Percentiles rank a stretch among this genome's conserved stretches.
Evolutionary conservation across 495 filamentous ascomycete genomes (phyloP).

Genomic region (Platismatia glauca): DNA sequence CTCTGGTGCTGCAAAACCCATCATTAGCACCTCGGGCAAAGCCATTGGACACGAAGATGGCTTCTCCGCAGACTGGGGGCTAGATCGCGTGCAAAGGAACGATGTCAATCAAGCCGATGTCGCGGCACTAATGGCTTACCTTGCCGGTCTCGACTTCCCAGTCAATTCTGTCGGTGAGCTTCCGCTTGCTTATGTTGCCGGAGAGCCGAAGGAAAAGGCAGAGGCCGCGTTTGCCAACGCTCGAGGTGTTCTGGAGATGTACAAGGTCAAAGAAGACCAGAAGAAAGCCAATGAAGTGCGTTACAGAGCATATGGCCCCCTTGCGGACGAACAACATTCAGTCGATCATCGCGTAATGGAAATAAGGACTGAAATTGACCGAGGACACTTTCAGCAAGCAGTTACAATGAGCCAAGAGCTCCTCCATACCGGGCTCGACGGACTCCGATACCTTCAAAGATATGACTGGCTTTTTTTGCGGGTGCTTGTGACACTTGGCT

Average conservation of each 20-base stretch:
- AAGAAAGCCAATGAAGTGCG: constrained; percentile 67
- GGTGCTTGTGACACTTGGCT: constrained; percentile 85
- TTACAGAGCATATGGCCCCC: constrained; percentile 60
- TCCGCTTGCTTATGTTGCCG: constrained; percentile 71
- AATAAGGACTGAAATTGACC: constrained; percentile 59
- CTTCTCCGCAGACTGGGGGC: constrained; percentile 82
- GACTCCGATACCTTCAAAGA: constrained; percentile 88
- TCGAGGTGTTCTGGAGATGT: constrained; percentile 89
- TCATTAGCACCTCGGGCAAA: constrained; percentile 40
- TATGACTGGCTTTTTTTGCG: constrained; percentile 98
- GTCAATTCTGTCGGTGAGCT: constrained; percentile 96
- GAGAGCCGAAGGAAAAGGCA: constrained; percentile 65
- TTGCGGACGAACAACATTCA: constrained; percentile 53
- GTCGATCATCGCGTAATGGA: constrained; percentile 57
- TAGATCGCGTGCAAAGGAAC: constrained; percentile 70
- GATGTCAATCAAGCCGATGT: constrained; percentile 95
- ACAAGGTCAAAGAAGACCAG: constrained; percentile 83
- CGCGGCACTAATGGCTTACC: constrained; percentile 91
- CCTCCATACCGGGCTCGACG: constrained; percentile 68
- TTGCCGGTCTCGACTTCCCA: constrained; percentile 83
- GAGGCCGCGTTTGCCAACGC: constrained; percentile 81
- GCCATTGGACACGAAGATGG: constrained; percentile 82
- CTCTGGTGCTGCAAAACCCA: constrained; percentile 76
- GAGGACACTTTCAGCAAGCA: constrained; percentile 58
- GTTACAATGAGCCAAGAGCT: constrained; percentile 67